Evolutionary conservation across 805 yeast species (phyloP).

Genomic region (Kurtzmaniella cleridarum): DNA sequence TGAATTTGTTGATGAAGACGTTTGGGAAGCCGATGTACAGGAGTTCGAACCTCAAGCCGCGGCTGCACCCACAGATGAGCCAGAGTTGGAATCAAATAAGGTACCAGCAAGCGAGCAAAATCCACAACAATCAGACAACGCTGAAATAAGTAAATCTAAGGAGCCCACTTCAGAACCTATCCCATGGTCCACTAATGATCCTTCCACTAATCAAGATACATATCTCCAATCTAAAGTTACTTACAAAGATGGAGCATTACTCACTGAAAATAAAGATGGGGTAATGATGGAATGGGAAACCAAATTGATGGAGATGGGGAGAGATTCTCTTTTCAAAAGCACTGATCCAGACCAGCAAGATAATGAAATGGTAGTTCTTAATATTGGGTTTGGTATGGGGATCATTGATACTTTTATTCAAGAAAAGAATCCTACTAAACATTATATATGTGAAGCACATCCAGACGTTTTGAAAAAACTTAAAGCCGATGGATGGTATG

Average conservation of each 20-base stretch:
- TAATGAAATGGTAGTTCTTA: conserved; percentile 51
- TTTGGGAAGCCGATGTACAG: conserved; percentile 8
- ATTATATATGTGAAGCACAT: conserved; percentile 91
- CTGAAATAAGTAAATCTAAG: background rate
- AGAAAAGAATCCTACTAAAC: conserved; percentile 50
- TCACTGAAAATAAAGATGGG: conserved; percentile 78
- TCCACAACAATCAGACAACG: conserved; percentile 3
- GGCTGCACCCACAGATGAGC: conserved; percentile 8
- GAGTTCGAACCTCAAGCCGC: conserved; percentile 9
- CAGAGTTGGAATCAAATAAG: conserved; percentile 19
- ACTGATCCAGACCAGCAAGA: conserved; percentile 24
- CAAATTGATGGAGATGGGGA: conserved; percentile 73
- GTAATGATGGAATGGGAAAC: conserved; percentile 98
- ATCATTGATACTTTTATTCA: conserved; percentile 76
- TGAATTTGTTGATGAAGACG: conserved; percentile 49
- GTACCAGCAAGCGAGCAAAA: conserved; percentile 4
- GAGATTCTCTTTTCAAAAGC: conserved; percentile 61
- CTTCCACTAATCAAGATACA: conserved; percentile 59
- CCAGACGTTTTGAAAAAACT: conserved; percentile 78
- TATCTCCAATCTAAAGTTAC: conserved; percentile 63
- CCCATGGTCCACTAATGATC: conserved; percentile 26
- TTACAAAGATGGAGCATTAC: conserved; percentile 61
- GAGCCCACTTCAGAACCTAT: too few species aligned
- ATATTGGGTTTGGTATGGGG: conserved; percentile 97
- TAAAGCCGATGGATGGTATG: conserved; percentile 76